Percentiles rank a stretch among this genome's conserved stretches.
phyloP scores from a whole-genome alignment of 2,329 filamentous ascomycete genomes.

The Fusarium oligoseptatum region DNA sequence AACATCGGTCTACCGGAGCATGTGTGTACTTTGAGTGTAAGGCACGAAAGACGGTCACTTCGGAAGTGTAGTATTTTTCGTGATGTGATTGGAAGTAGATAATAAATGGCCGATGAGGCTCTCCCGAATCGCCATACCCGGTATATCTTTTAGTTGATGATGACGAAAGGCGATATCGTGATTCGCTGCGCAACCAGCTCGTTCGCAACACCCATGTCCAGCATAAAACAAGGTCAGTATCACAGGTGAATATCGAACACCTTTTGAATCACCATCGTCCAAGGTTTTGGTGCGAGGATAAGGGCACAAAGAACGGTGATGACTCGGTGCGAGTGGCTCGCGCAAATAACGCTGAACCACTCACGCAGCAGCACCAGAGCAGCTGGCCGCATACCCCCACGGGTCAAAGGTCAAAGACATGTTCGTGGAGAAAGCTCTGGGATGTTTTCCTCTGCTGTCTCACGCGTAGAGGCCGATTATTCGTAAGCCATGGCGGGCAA shows the following conservation, averaged over 20 bases:
- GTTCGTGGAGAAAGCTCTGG: constrained; percentile 9
- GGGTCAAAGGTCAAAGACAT: not conserved
- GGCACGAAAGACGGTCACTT: not conserved
- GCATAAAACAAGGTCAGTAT: not conserved
- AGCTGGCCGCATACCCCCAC: constrained; percentile 6
- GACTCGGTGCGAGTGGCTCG: not conserved
- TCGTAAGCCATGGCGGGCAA: constrained; percentile 38
- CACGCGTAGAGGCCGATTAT: constrained; percentile 18
- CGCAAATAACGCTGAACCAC: not conserved
- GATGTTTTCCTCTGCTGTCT: constrained; percentile 10
- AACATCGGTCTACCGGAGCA: not conserved
- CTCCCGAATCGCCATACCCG: not conserved
- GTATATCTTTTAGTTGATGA: constrained; percentile 12
- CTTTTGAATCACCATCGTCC: not conserved
- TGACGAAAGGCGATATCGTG: constrained; percentile 37
- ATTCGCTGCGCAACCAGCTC: constrained; percentile 33
- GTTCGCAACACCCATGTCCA: not conserved
- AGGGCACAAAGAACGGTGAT: not conserved
- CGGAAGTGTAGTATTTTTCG: not conserved
- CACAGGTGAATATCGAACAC: not conserved
- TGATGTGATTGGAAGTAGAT: not conserved
- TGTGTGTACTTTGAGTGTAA: not conserved
- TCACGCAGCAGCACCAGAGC: not conserved
- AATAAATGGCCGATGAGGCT: not conserved
- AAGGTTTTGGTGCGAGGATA: not conserved